phyloP scores from a whole-genome alignment of 2,329 filamentous ascomycete species.

The Emergomyces africanus region DNA sequence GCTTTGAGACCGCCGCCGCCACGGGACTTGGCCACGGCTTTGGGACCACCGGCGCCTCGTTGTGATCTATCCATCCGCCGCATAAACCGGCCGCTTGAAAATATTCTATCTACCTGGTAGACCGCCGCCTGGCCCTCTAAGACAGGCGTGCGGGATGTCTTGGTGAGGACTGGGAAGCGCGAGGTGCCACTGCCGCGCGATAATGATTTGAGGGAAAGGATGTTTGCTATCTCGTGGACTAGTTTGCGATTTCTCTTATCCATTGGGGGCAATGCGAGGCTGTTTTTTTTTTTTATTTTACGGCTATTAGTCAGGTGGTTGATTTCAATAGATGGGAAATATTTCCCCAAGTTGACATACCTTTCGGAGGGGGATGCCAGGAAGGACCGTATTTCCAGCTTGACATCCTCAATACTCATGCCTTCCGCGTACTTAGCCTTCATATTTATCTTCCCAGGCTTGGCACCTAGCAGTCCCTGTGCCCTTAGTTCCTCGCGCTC shows the following conservation, averaged over 20 bases:
- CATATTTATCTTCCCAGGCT: constrained; percentile 45
- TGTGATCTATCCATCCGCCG: constrained; percentile 11
- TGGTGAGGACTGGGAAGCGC: constrained; percentile 65
- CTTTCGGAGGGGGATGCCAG: constrained; percentile 49
- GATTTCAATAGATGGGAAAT: neutral
- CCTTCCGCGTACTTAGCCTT: constrained; percentile 60
- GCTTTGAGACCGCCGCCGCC: constrained; percentile 31
- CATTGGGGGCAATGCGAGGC: constrained; percentile 71
- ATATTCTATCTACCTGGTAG: constrained; percentile 27
- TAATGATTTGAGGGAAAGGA: constrained; percentile 69
- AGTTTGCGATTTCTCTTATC: constrained; percentile 62
- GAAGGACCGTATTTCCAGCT: constrained; percentile 60
- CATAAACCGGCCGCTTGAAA: constrained; percentile 24
- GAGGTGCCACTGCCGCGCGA: constrained; percentile 61
- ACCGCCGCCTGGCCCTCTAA: constrained; percentile 45
- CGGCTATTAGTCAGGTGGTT: neutral
- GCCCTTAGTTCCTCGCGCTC: constrained; percentile 56
- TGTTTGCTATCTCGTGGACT: constrained; percentile 65
- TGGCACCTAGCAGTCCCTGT: constrained; percentile 50
- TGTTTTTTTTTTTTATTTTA: constrained; percentile 31
- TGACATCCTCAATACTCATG: constrained; percentile 57
- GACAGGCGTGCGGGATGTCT: constrained; percentile 52
- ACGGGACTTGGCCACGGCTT: constrained; percentile 20
- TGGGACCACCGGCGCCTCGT: constrained; percentile 13
- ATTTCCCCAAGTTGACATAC: constrained; percentile 34